Base-by-base conservation (phyloP, 2,329 filamentous ascomycete genomes). In the Monascus ruber region DNA sequence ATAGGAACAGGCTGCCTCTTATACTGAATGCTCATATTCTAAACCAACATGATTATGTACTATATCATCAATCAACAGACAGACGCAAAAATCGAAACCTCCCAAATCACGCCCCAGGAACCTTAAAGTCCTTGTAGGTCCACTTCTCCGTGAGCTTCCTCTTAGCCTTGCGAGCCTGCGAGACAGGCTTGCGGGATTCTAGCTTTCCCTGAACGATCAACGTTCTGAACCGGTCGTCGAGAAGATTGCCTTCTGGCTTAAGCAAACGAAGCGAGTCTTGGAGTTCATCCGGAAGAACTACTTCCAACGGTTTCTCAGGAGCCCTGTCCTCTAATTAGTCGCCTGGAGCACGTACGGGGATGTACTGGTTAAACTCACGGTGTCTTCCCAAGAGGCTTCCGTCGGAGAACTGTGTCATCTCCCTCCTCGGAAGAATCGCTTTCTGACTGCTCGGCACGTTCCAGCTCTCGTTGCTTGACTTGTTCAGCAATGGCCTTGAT, bases 191-290 rank as follows among this genome's bases (percentile, higher is more conserved):
- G 51, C 91, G 75, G 36, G 77, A 76, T 70, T 98, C 91, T 44
- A 98, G 66, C 66, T 91, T 94, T 43, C 91, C 91, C 46, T 87
- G 78, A 28, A 96, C 74, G 46, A 96, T 70, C 65, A 96, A 71
- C 60, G 77, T 96, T 45, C 91, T 74, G 69, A 94, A 96, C 37
- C 91, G 76, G 55, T 98, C 91, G 50, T 86, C 86, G 50, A 98
- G 71, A 31, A 95, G 68, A 58, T 95, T 96, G n/a, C 91, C 91
- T 63, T 98, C 91, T 0, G 91, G 91, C 63, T 89, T 94, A 48
- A 94, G 65, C 56, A 87, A 64, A 55, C 91, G 65, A 54, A 95
- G 65, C 36, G 86, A 81, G 55, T 94, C 77, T 63, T 94, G 73
- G 54, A 91, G 63, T 68, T 98, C 77, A 64, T 96, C 79, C 32